Evolutionary conservation across 225 moss, liverwort and hornwort species (phyloP), one percentile per base, ranked within the genome.

Genomic region (Climacium dendroides): DNA sequence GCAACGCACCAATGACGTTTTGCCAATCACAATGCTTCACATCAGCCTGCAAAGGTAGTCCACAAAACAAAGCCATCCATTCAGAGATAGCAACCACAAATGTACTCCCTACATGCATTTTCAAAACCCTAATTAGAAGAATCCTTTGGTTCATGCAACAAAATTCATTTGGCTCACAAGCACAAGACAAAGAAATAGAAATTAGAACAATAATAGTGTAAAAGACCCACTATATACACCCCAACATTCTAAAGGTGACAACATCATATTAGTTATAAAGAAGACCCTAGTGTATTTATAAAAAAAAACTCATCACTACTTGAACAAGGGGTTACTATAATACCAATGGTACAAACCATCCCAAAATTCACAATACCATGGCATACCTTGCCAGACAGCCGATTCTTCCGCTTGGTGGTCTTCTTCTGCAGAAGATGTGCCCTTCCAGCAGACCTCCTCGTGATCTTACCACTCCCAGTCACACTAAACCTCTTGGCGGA

Each of bases 371-470:
- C 2, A 14, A 71, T 48, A 80, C 29, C 80, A 71, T 59, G 24
- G 47, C 85, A 81, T 89, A 96, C 98, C 96, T 89, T 87, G 91
- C 92, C 92, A 32, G 96, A 34, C 39, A 98, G 91, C 45, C 98
- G 93, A 37, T 95, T 95, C 93, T 94, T 98, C 66, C 96, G 96
- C 59, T 89, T 95, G 61, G 94, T 93, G 67, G 85, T 92, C 91
- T 98, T 98, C 92, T 98, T 98, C 81, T 91, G 80, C 91, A 96
- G 83, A 87, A 98, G 94, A 90, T 96, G 96, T 43, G 92, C 92
- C 91, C 90, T 95, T 74, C 91, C 88, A 82, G 98, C 96, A 63
- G 74, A 93, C 81, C 98, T 98, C 87, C 98, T 90, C 78, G 94
- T 89, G 67, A 98, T 96, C 91, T 92, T 93, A 67, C 98, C 98